Base-by-base conservation (phyloP, 140 eudicot genomes). In the Erigeron philadelphicus region DNA sequence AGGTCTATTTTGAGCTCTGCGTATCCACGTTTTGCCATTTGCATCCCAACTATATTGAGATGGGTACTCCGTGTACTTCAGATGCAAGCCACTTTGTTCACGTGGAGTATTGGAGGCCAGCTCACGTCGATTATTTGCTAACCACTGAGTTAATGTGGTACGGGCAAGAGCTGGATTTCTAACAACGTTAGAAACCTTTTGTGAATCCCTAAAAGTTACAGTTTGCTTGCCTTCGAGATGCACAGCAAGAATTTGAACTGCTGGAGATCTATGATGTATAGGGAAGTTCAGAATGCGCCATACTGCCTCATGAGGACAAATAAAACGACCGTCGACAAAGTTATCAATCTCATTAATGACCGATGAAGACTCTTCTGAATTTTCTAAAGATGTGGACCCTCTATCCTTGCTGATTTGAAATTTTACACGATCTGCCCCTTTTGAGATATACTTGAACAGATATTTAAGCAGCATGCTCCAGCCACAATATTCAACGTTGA, bases 401-500 rank as follows among this genome's bases (percentile, higher is more conserved):
- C 4, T 31, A 3, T 31, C 4, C 4, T 3, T 31, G 3, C 4
- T 31, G 4, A 31, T 31, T 3, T 31, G 38, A 31, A 31, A 31
- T 31, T 31, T 62, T 4, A 62, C 42, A 1, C 38, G 38, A 31
- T 42, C 13, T 13, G 12, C 67, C 15, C 67, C 56, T 46, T 46
- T 46, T 2, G 43, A 64, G 15, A 18, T 31, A 31, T 31, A 31
- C 38, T 31, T 31, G 38, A 31, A 31, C 38, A 31, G 38, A 3
- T 31, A 31, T 31, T 31, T 31, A 31, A 31, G 1, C 4, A 31
- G 38, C 38, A 31, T 31, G 38, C 38, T 31, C 38, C 4, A 31
- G 38, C 38, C 38, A 44, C 58, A 46, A 8, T 65, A 65, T 23
- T 65, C 57, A 1, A 65, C 70, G 45, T 66, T 64, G 2, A 45